Evolutionary conservation across 2,329 filamentous ascomycete genomes (phyloP), one percentile per base, ranked within the genome.

Genomic region (Fusarium sp.): DNA sequence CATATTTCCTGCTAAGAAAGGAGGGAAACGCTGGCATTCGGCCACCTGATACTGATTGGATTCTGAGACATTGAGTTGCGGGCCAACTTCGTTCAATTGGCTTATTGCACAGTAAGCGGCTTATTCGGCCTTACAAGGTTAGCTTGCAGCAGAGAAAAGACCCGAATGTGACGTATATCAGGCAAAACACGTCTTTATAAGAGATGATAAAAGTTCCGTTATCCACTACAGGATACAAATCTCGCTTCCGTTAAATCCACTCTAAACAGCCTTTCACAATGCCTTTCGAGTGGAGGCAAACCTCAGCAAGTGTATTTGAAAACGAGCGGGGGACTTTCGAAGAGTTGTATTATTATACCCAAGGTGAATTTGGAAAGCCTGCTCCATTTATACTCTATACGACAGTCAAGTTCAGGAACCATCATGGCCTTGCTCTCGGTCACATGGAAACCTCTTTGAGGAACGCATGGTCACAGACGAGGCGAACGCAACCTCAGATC

Each of bases 121-220:
- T 34, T 10, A 18, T 34, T 9, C 16, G 9, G 32, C 32, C 32
- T 6, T 11, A 34, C 5, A 34, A 6, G 9, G 32, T 5, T 11
- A 18, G 4, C 5, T 18, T 5, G 4, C 9, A 9, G 32, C 16
- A 18, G 3, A 10, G 4, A 18, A 34, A 34, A 34, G 32, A 11
- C 9, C 32, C 8, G 10, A 34, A 9, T 4, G 8, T 34, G 32
- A 34, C 32, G 32, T 34, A 18, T 18, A 6, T 18, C 2, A 18
- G 16, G 32, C 9, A 18, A 18, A 5, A 18, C 32, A 34, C 16
- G 5, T 11, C 2, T 18, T 9, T 34, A 34, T 34, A 34, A 34
- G 5, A 34, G 5, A 34, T 0, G 5, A 34, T 6, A 34, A 3
- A 4, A 16, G 4, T 3, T 5, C 9, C 5, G 8, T 34, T 18